Conservation (phyloP, 331 rosid genomes). For the Acacia pycnantha region DNA sequence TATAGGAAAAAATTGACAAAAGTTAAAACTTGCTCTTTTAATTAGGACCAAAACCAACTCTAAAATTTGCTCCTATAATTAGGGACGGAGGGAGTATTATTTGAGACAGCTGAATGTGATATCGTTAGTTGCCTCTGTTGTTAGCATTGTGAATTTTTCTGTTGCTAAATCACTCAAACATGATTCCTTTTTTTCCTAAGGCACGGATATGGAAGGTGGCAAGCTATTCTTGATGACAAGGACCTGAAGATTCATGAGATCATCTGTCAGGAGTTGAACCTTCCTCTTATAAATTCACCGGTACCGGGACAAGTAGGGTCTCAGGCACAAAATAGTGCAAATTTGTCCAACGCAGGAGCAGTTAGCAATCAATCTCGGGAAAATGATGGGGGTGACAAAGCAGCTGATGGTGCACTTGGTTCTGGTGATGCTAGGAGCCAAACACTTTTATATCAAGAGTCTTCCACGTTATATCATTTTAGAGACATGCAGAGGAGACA, state of each 20-base stretch:
- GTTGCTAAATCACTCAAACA: constrained; percentile 24
- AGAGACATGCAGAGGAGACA: constrained; percentile 97
- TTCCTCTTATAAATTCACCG: constrained; percentile 72
- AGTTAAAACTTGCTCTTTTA: too few species aligned
- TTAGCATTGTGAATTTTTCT: neutral
- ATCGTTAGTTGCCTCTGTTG: neutral
- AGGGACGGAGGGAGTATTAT: too few species aligned
- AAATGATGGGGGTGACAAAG: constrained; percentile 40
- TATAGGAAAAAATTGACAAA: too few species aligned
- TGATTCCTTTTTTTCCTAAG: constrained; percentile 37
- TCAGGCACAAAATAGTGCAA: constrained; percentile 62
- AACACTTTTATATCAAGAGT: constrained; percentile 61
- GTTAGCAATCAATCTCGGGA: constrained; percentile 43
- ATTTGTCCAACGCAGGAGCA: constrained; percentile 35
- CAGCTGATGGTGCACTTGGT: constrained; percentile 46
- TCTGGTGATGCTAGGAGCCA: constrained; percentile 54
- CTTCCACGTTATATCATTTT: constrained; percentile 60
- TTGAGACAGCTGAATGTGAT: neutral
- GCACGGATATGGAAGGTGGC: constrained; percentile 99
- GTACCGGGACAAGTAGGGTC: constrained; percentile 61
- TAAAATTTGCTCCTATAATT: too few species aligned
- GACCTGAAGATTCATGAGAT: constrained; percentile 84
- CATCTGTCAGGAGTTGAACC: constrained; percentile 95
- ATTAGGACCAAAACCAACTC: too few species aligned
- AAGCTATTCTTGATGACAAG: constrained; percentile 94